Percentiles rank a stretch among this genome's conserved stretches.
phyloP scores from a whole-genome alignment of 1,284 basidiomycete genomes.

The Dichomitus squalens region DNA sequence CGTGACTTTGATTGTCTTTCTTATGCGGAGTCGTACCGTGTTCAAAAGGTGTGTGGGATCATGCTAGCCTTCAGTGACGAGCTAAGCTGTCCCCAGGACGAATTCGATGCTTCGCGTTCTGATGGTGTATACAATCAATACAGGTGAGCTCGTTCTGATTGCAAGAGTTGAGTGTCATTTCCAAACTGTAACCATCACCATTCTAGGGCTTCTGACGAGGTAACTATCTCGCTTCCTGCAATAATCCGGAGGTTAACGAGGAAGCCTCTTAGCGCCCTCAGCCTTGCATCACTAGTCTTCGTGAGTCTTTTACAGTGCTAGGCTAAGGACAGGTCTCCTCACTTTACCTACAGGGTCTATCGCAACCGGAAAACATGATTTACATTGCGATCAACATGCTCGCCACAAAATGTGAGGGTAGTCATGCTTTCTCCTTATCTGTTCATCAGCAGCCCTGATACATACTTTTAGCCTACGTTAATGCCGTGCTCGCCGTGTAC shows the following conservation, averaged over 20 bases:
- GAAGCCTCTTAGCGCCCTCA: background rate
- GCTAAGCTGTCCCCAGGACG: background rate
- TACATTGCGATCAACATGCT: background rate
- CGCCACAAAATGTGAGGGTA: background rate
- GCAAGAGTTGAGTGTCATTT: too few species aligned
- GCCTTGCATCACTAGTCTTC: background rate
- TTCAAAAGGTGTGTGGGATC: background rate
- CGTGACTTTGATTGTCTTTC: background rate
- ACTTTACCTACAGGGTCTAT: background rate
- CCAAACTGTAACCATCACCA: too few species aligned
- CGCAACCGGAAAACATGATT: background rate
- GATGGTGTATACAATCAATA: background rate
- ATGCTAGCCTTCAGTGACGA: too few species aligned
- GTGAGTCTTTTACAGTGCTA: background rate
- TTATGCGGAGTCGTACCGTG: background rate
- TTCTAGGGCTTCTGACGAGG: background rate
- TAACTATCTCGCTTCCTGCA: background rate
- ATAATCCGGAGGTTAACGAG: background rate
- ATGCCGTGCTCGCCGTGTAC: background rate
- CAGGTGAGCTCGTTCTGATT: background rate
- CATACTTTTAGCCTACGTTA: background rate
- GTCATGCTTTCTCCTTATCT: too few species aligned
- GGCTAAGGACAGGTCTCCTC: background rate
- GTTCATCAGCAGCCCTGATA: background rate
- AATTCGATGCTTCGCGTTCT: background rate